Percentiles rank a stretch among this genome's conserved stretches.
Conservation (phyloP, 2,329 filamentous ascomycete species). For the Arthrinium phaeospermum region DNA sequence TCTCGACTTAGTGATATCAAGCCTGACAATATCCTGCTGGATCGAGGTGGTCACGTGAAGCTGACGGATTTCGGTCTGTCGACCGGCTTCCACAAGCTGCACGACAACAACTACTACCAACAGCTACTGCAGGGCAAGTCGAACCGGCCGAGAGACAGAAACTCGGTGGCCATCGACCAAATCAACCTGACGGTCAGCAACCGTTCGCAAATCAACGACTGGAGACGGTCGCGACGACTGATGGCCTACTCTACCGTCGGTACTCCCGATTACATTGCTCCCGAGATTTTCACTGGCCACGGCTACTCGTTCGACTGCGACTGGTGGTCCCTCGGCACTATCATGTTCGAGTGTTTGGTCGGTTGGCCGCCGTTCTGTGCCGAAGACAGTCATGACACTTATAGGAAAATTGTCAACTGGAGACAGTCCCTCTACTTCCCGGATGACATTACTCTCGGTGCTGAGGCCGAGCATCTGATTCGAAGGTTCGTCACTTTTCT, state of each 20-base stretch:
- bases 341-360: constrained; percentile 99
- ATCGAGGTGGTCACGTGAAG: constrained; percentile 96
- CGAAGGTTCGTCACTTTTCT: constrained; percentile 67
- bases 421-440: constrained; percentile 94
- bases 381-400: constrained; percentile 96
- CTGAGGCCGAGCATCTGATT: constrained; percentile 90
- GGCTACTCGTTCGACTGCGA: constrained; percentile 97
- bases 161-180: constrained; percentile 94
- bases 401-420: constrained; percentile 99
- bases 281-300: constrained; percentile 95
- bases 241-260: constrained; percentile 99
- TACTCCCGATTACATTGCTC: constrained; percentile 97
- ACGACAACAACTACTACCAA: constrained; percentile 98
- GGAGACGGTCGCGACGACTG: constrained; percentile 91
- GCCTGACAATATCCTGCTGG: constrained; percentile 96
- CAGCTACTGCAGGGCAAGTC: constrained; percentile 85
- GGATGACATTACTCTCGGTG: constrained; percentile 87
- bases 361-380: constrained; percentile 99
- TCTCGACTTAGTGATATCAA: constrained; percentile 81
- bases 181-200: constrained; percentile 99
- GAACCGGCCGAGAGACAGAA: constrained; percentile 78
- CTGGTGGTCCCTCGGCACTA: constrained; percentile 98
- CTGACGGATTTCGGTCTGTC: constrained; percentile 97
- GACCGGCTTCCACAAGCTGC: constrained; percentile 96
- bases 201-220: constrained; percentile 97